Evolutionary conservation across 192 early-diverging fungal species (phyloP).

Genomic region (Mortierella claussenii): DNA sequence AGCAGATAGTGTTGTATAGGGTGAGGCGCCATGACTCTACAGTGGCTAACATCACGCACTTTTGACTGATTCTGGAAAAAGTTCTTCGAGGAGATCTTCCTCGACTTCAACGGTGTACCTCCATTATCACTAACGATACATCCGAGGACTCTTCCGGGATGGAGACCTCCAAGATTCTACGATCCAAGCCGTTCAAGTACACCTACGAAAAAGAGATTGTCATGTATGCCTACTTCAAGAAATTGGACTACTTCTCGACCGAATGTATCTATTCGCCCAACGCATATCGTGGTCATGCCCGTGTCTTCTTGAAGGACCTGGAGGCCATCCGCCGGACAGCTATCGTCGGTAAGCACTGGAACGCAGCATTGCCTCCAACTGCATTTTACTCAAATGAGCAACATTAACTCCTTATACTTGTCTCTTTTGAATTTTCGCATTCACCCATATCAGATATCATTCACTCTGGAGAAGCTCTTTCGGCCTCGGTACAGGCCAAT

Average conservation of each 20-base stretch:
- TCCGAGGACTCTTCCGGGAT: constrained; percentile 50
- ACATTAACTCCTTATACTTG: constrained; percentile 8
- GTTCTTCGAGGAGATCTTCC: constrained; percentile 95
- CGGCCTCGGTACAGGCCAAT: constrained; percentile 63
- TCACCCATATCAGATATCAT: constrained; percentile 79
- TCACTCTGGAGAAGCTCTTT: constrained; percentile 91
- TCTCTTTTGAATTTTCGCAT: constrained; percentile 5
- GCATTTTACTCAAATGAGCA: background rate
- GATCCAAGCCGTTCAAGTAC: constrained; percentile 99
- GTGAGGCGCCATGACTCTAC: background rate
- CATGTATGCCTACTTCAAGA: constrained; percentile 97
- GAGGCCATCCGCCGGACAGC: constrained; percentile 88
- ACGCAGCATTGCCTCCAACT: background rate
- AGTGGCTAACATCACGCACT: too few species aligned
- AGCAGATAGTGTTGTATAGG: too few species aligned
- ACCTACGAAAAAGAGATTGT: constrained; percentile 99
- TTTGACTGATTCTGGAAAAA: too few species aligned
- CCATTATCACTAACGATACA: constrained; percentile 86
- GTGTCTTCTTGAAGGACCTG: constrained; percentile 95
- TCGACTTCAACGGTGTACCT: constrained; percentile 91
- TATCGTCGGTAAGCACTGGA: constrained; percentile 75
- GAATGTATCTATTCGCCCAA: constrained; percentile 99
- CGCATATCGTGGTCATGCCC: constrained; percentile 95
- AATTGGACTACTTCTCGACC: constrained; percentile 98
- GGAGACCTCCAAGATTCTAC: constrained; percentile 68